These are phyloP conservation scores for Epichloe coenophiala DNA, from an alignment of 2,329 filamentous ascomycete genomes.

Conservation along the genomic window DNA sequence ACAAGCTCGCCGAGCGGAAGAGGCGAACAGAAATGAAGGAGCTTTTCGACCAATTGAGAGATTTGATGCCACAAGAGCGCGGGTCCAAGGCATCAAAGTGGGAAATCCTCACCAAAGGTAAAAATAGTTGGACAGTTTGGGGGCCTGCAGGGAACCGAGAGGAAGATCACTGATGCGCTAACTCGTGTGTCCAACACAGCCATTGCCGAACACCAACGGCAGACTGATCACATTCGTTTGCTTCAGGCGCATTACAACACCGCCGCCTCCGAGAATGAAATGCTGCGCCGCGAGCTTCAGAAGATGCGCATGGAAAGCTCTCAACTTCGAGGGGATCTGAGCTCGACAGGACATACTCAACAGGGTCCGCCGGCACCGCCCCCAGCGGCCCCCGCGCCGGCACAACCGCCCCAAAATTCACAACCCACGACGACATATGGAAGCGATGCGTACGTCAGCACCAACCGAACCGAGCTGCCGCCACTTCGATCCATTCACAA, in stretches of 20 bases:
- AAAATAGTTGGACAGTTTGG: constrained; percentile 12
- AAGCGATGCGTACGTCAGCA: constrained; percentile 17
- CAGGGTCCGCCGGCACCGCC: constrained; percentile 15
- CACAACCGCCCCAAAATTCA: constrained; percentile 5
- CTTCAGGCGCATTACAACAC: constrained; percentile 32
- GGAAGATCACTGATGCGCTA: background rate
- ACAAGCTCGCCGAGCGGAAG: constrained; percentile 76
- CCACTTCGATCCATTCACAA: constrained; percentile 40
- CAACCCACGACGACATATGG: constrained; percentile 11
- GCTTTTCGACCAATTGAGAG: constrained; percentile 67
- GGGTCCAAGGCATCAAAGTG: constrained; percentile 81
- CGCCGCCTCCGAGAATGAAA: constrained; percentile 30
- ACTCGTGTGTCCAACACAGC: constrained; percentile 23
- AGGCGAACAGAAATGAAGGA: constrained; percentile 80
- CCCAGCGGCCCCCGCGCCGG: constrained; percentile 9
- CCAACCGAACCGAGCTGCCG: constrained; percentile 37
- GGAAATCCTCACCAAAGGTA: constrained; percentile 78
- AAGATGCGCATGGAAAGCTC: constrained; percentile 32
- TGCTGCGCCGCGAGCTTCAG: constrained; percentile 36
- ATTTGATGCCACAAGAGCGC: constrained; percentile 65
- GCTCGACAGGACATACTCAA: constrained; percentile 10
- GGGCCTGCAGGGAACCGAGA: background rate
- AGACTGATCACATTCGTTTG: constrained; percentile 33
- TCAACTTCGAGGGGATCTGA: constrained; percentile 28
- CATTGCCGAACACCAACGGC: constrained; percentile 47